These are phyloP conservation scores for Cyberlindnera lachancei DNA, from an alignment of 805 yeast species.

Conservation along the genomic window DNA sequence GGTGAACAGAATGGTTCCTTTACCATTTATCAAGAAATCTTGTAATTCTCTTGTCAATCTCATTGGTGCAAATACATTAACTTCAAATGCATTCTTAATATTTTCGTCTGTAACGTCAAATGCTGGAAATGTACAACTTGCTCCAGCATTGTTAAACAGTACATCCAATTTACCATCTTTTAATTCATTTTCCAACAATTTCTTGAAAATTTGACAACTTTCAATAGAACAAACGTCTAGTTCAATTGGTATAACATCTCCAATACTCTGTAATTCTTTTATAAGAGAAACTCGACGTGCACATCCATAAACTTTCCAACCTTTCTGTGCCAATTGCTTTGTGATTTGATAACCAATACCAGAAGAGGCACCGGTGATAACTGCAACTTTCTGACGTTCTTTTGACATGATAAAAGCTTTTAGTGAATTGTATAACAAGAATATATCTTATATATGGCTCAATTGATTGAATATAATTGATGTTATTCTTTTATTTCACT, in stretches of 20 bases:
- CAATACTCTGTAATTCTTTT: conserved; percentile 36
- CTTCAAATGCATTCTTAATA: conserved; percentile 45
- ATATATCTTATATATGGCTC: too few species aligned
- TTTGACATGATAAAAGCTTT: too few species aligned
- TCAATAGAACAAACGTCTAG: conserved; percentile 53
- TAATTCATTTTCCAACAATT: conserved; percentile 31
- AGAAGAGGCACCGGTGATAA: conserved; percentile 49
- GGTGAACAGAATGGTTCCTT: conserved; percentile 66
- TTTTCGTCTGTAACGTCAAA: conserved; percentile 53
- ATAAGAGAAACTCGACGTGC: conserved; percentile 62
- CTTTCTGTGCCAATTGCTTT: conserved; percentile 40
- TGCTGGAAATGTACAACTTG: conserved; percentile 65
- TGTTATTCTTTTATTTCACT: too few species aligned
- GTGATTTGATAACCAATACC: conserved; percentile 48
- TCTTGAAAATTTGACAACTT: conserved; percentile 37
- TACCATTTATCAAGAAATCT: conserved; percentile 48
- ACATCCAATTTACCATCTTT: conserved; percentile 48
- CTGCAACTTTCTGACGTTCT: conserved; percentile 25
- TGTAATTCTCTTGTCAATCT: conserved; percentile 53
- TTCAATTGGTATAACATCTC: conserved; percentile 36
- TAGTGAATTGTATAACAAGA: too few species aligned
- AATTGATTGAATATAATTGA: too few species aligned
- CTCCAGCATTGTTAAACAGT: conserved; percentile 72
- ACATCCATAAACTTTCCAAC: conserved; percentile 61
- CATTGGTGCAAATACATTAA: conserved; percentile 66